These are phyloP conservation scores for Alternaria sp. DNA, from an alignment of 2,329 filamentous ascomycete genomes.

Conservation along the genomic window DNA sequence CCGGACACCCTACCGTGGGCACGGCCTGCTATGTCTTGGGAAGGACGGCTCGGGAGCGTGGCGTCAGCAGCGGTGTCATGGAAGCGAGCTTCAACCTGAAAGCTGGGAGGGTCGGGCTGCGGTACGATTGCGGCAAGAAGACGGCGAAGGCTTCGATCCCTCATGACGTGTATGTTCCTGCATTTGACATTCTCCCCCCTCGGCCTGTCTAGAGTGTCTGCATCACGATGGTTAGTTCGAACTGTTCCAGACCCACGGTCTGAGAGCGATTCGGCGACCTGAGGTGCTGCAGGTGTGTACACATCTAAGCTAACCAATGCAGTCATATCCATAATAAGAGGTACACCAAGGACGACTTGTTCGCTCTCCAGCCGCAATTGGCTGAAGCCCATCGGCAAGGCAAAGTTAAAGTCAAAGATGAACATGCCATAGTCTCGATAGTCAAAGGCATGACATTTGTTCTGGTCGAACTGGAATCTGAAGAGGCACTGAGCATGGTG, in stretches of 20 bases:
- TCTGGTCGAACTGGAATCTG: slow-evolving; percentile 66
- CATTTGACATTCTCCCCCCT: not conserved
- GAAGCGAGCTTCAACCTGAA: slow-evolving; percentile 51
- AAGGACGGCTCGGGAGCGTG: slow-evolving; percentile 30
- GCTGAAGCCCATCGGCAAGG: slow-evolving; percentile 22
- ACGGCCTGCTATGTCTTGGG: slow-evolving; percentile 57
- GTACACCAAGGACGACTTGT: slow-evolving; percentile 29
- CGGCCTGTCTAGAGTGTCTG: not conserved
- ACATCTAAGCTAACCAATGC: slow-evolving; percentile 1
- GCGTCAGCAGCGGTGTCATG: slow-evolving; percentile 27
- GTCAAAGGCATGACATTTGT: slow-evolving; percentile 77
- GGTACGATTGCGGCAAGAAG: slow-evolving; percentile 48
- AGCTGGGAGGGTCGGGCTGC: slow-evolving; percentile 53
- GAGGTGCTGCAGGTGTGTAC: not conserved
- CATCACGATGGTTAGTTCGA: not conserved
- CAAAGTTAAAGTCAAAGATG: slow-evolving; percentile 21
- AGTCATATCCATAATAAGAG: slow-evolving; percentile 38
- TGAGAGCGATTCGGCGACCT: not conserved
- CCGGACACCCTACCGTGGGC: slow-evolving; percentile 64
- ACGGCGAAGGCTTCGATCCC: slow-evolving; percentile 69
- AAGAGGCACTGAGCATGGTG: slow-evolving; percentile 63
- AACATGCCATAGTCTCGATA: slow-evolving; percentile 55
- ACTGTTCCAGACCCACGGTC: slow-evolving; percentile 12
- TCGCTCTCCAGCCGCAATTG: slow-evolving; percentile 47
- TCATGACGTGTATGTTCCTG: slow-evolving; percentile 65